Conservation (phyloP, 73 alveolate species). For the Tetrahymena malaccensis region DNA sequence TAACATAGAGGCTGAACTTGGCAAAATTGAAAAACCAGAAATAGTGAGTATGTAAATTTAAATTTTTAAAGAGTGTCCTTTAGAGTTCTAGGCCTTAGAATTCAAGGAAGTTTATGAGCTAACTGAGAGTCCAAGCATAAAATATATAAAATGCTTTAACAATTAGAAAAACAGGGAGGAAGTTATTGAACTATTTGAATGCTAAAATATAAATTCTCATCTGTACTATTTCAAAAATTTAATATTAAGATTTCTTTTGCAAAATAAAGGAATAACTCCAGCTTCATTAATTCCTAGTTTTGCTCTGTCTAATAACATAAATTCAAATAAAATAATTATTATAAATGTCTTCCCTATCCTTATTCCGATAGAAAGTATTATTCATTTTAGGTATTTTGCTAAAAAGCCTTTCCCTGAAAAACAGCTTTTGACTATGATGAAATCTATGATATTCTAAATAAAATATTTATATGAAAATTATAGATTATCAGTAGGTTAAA, state of each 20-base stretch:
- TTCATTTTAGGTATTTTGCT: not conserved
- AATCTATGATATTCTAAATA: not conserved
- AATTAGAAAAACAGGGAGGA: not conserved
- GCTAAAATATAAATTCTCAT: not conserved
- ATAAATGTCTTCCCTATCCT: not conserved
- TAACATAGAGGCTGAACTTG: not conserved
- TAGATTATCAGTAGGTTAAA: not conserved
- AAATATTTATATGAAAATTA: not conserved
- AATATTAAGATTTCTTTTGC: not conserved
- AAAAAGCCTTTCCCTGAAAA: not conserved
- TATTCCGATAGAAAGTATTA: not conserved
- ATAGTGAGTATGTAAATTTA: not conserved
- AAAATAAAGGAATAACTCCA: not conserved
- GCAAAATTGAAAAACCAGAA: not conserved
- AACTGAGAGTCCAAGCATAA: not conserved
- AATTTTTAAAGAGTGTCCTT: not conserved
- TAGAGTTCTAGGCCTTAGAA: not conserved
- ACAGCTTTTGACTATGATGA: not conserved
- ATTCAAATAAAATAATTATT: not conserved
- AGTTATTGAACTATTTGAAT: not conserved
- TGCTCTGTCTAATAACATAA: not conserved
- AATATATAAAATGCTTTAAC: not conserved
- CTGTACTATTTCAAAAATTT: not conserved
- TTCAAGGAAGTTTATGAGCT: not conserved
- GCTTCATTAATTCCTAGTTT: not conserved